Evolutionary conservation across 495 filamentous ascomycete genomes (phyloP).

Genomic region (Aspergillus egyptiacus): DNA sequence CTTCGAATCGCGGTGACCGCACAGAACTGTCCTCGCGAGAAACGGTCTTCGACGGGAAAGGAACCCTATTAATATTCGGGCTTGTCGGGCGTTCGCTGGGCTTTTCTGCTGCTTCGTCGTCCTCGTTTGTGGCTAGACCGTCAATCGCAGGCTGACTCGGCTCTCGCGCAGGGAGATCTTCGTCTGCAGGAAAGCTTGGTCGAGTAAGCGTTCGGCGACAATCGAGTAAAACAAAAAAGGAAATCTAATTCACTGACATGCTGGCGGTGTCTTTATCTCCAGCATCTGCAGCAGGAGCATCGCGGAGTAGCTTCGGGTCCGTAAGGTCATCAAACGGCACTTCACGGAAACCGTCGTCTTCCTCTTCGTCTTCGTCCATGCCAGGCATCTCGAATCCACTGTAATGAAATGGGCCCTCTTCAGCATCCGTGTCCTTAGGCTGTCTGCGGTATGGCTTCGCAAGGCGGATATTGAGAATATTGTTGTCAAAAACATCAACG

Average conservation of each 20-base stretch:
- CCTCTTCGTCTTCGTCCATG: conserved; percentile 42
- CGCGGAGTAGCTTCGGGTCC: conserved; percentile 55
- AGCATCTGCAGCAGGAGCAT: conserved; percentile 18
- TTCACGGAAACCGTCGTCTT: conserved; percentile 49
- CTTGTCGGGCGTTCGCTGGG: not conserved
- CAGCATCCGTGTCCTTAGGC: conserved; percentile 43
- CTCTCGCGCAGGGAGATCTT: conserved; percentile 22
- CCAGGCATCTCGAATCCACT: conserved; percentile 64
- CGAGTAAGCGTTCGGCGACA: conserved; percentile 29
- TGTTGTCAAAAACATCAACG: conserved; percentile 42
- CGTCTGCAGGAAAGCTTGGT: conserved; percentile 31
- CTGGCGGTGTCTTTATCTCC: conserved; percentile 28
- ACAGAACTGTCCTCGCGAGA: conserved; percentile 10
- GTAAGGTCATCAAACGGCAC: conserved; percentile 52
- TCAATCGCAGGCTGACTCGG: conserved; percentile 5
- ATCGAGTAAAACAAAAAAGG: conserved; percentile 20
- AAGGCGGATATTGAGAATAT: conserved; percentile 53
- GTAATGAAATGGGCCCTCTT: conserved; percentile 52
- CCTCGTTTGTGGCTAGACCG: not conserved
- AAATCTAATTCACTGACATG: conserved; percentile 40
- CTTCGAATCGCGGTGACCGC: conserved; percentile 19
- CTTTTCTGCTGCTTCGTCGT: conserved; percentile 1
- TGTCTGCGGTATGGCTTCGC: conserved; percentile 60
- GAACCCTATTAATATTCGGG: not conserved
- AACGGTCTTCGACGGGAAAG: not conserved